These are phyloP conservation scores for Arthrinium puccinioides DNA, from an alignment of 2,329 filamentous ascomycete species.

Conservation along the genomic window DNA sequence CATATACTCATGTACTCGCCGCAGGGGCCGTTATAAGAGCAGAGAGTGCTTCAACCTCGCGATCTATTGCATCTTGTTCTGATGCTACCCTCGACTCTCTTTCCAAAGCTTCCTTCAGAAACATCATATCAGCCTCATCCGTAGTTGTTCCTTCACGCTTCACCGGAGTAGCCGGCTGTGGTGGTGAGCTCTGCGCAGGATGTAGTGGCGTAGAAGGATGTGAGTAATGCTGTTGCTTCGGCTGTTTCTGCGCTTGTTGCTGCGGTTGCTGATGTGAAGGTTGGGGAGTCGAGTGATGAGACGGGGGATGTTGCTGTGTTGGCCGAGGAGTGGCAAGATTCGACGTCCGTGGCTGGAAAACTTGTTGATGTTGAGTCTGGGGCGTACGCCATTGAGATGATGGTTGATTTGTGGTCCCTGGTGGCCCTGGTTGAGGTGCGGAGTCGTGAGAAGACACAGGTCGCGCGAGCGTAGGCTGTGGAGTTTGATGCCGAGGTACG, in stretches of 20 bases:
- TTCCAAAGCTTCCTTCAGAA: slow-evolving; percentile 1
- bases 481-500: no score
- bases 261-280: neutral
- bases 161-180: neutral
- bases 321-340: neutral
- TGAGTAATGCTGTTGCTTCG: neutral
- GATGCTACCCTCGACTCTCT: neutral
- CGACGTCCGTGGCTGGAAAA: neutral
- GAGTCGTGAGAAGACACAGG: no score
- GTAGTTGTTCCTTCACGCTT: neutral
- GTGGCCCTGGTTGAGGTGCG: no score
- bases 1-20: no score
- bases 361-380: neutral
- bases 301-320: neutral
- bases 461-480: no score
- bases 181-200: neutral
- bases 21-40: neutral
- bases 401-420: no score
- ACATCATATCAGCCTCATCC: neutral
- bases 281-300: neutral
- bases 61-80: neutral
- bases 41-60: neutral
- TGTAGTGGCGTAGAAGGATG: neutral
- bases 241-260: neutral
- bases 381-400: no score